Evolutionary conservation across 768 basidiomycete species (phyloP), one percentile per base, ranked within the genome.

Genomic region (Mycena maculata): DNA sequence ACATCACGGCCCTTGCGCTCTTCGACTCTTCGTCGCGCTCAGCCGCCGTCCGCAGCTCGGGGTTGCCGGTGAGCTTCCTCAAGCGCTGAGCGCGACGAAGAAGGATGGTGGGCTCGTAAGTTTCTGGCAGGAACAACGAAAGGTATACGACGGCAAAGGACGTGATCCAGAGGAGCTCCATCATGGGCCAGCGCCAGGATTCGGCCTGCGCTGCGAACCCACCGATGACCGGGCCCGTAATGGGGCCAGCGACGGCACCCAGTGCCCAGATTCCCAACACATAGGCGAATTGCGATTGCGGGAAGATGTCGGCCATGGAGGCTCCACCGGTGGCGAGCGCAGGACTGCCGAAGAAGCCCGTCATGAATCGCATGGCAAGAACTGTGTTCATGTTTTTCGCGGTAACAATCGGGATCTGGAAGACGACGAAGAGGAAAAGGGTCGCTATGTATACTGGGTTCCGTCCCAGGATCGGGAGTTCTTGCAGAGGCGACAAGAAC

Each of bases 351-450:
- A 76, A 68, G 59, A 78, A 77, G 13, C 79, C 79, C 3, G 79
- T 75, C 28, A 79, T 63, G 70, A 80, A 79, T 15, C 79, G 75
- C 63, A 79, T 73, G 16, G 74, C 76, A 49, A 80, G 74, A 36
- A 79, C 62, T 56, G 75, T 75, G 42, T 62, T 72, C 42, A 78
- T 71, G 60, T 77, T 79, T 28, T 66, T 72, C 9, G 77, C 73
- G 4, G 77, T 73, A 25, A 77, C 75, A 1, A 76, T 78, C 2
- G 79, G 79, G 7, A 80, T 73, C 63, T 80, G 78, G 56, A 79
- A 71, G 3, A 76, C 54, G 57, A 78, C 75, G 66, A 78, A 79
- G 49, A 77, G 27, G 60, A 68, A 54, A 16, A 80, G 74, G 0
- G 79, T 63, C 15, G 55, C 55, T 47, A 63, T 63, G 62, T 63